Conservation (phyloP, 2,329 filamentous ascomycete species). For the Talaromyces islandicus region DNA sequence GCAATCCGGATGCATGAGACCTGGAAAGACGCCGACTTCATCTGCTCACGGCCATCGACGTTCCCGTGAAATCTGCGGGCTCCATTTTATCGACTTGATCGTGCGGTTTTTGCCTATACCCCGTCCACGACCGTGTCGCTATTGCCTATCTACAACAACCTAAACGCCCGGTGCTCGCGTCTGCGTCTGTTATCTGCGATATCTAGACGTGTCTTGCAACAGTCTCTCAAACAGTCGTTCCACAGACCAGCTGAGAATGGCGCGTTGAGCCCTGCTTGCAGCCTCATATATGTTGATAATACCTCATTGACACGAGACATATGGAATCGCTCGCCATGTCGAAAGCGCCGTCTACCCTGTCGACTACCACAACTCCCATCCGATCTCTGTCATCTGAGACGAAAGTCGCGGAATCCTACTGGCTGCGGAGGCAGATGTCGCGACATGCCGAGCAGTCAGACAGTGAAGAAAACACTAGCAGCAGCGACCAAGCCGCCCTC, state of each 20-base stretch:
- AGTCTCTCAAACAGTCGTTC: background rate
- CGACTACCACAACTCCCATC: background rate
- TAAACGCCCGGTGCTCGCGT: background rate
- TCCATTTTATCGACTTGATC: background rate
- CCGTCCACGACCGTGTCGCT: background rate
- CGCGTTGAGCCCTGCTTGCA: background rate
- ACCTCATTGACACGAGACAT: background rate
- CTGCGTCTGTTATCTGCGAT: background rate
- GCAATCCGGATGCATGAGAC: slow-evolving; percentile 1
- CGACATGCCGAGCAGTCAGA: slow-evolving; percentile 7
- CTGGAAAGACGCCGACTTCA: background rate
- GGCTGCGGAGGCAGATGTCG: slow-evolving; percentile 10
- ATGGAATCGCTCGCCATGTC: background rate
- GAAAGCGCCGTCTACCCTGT: background rate
- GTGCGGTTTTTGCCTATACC: background rate
- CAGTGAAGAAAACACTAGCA: slow-evolving; percentile 6
- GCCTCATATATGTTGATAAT: background rate
- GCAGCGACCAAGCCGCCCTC: background rate
- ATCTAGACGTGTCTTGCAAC: background rate
- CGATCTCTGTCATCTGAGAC: slow-evolving; percentile 1
- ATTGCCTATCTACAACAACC: background rate
- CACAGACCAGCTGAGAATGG: background rate
- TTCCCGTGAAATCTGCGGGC: background rate
- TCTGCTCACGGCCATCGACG: background rate
- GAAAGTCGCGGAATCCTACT: slow-evolving; percentile 9